Base-by-base conservation (phyloP, 2,329 filamentous ascomycete genomes). In the Alternaria atra region DNA sequence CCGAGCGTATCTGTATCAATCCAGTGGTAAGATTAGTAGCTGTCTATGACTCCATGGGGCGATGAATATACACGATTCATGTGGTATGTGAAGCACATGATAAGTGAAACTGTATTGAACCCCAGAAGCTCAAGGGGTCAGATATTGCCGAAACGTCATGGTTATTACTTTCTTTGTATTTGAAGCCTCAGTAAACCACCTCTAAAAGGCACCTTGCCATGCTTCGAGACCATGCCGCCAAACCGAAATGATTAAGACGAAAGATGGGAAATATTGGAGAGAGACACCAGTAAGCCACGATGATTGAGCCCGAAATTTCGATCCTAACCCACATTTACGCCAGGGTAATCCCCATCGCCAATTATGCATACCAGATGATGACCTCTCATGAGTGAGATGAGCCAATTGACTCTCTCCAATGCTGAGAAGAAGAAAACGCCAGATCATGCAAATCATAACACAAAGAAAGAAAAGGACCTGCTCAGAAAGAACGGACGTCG, bases 381-480 rank as follows among this genome's bases (percentile, higher is more conserved):
- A 37, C 30, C 8, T 35, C 29, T 17, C 17, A 25, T 17, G 4
- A 9, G 13, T 25, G 30, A 35, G 13, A 8, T n/a, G 46, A 50
- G 32, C 32, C 30, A 10, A 35, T 10, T 10, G 20, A 23, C 46
- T 2, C 1, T 37, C 30, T 37, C 10, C 30, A 35, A 37, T 12
- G 32, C 23, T n/a, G 40, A 25, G 30, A 8, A 42, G 20, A 25
- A 15, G 17, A 17, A 35, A 52, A 48, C 29, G 54, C 62, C 52
- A 29, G 39, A 55, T 25, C 42, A 67, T 66, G 60, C 62, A 64
- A 62, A 55, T 34, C 55, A 50, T 35, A 55, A 63, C 34, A 61
- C 42, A 48, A 47, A 23, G 35, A 40, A 43, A 63, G 40, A 7
- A 50, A 43, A 39, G 15, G 13, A 25, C 17, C 25, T 44, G 10